phyloP scores from a whole-genome alignment of 1,139 yeast genomes.

The Neolecta irregularis region DNA sequence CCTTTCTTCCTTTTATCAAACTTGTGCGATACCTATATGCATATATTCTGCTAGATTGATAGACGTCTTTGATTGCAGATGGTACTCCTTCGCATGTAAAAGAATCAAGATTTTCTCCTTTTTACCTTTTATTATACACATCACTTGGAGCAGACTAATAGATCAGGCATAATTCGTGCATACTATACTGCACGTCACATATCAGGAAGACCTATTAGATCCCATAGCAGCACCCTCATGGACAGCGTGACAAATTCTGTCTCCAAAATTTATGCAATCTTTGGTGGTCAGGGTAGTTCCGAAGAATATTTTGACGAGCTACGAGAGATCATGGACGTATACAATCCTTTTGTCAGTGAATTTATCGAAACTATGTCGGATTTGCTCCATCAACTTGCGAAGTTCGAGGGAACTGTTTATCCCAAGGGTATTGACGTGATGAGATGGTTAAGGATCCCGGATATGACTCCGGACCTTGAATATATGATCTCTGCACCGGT shows the following conservation, averaged over 20 bases:
- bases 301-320: slow-evolving; percentile 96
- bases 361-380: slow-evolving; percentile 55
- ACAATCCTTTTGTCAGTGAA: slow-evolving; percentile 59
- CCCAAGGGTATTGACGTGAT: slow-evolving; percentile 86
- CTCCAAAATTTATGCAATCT: slow-evolving; percentile 67
- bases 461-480: slow-evolving; percentile 77
- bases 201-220: slow-evolving; percentile 34
- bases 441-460: slow-evolving; percentile 73
- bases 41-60: too few species aligned
- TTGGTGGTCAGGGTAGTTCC: slow-evolving; percentile 98
- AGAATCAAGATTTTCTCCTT: too few species aligned
- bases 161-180: slow-evolving; percentile 58
- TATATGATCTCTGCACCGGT: slow-evolving; percentile 84
- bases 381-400: slow-evolving; percentile 51
- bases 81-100: too few species aligned
- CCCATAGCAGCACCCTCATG: slow-evolving; percentile 48
- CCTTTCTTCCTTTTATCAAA: too few species aligned
- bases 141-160: too few species aligned
- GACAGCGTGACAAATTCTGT: slow-evolving; percentile 42
- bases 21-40: too few species aligned
- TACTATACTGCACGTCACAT: slow-evolving; percentile 43
- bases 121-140: too few species aligned
- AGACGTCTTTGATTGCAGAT: too few species aligned
- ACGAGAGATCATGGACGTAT: slow-evolving; percentile 64
- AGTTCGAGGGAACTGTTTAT: slow-evolving; percentile 63